Conservation (phyloP, 1,284 basidiomycete species). For the Butyriboletus appendiculatus region DNA sequence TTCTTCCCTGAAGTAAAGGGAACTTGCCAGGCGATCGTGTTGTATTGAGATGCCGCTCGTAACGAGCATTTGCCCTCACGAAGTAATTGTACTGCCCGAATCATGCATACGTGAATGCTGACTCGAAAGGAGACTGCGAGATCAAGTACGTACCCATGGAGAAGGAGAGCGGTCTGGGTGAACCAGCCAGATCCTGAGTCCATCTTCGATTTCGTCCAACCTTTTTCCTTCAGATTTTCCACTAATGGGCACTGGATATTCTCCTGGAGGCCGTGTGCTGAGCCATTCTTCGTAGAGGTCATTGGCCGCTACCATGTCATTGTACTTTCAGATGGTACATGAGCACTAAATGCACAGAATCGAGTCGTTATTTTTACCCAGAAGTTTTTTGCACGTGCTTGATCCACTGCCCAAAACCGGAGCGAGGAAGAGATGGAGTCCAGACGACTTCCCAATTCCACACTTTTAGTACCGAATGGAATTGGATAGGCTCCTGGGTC, state of each 20-base stretch:
- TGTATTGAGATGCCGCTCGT: conserved; percentile 15
- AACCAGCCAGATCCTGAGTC: conserved; percentile 10
- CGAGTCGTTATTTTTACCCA: conserved; percentile 18
- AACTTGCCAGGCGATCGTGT: conserved; percentile 10
- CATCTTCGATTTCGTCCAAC: conserved; percentile 3
- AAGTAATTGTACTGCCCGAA: conserved; percentile 14
- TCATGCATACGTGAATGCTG: not conserved
- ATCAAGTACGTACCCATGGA: conserved; percentile 15
- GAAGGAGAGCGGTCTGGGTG: not conserved
- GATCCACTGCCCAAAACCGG: conserved; percentile 19
- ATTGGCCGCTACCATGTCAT: conserved; percentile 6
- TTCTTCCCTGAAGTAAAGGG: not conserved
- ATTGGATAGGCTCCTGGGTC: conserved; percentile 23
- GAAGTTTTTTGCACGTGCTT: not conserved
- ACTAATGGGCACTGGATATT: conserved; percentile 17
- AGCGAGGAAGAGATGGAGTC: conserved; percentile 9
- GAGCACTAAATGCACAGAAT: not conserved
- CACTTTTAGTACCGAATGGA: not conserved
- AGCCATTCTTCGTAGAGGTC: conserved; percentile 20
- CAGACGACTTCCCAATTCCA: conserved; percentile 20
- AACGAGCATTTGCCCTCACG: conserved; percentile 13
- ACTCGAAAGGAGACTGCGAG: not conserved
- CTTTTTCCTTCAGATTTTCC: not conserved
- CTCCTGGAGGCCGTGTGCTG: conserved; percentile 7
- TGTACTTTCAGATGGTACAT: conserved; percentile 7